Conservation (phyloP, 305 asterid species). For the Fraxinus nigra region DNA sequence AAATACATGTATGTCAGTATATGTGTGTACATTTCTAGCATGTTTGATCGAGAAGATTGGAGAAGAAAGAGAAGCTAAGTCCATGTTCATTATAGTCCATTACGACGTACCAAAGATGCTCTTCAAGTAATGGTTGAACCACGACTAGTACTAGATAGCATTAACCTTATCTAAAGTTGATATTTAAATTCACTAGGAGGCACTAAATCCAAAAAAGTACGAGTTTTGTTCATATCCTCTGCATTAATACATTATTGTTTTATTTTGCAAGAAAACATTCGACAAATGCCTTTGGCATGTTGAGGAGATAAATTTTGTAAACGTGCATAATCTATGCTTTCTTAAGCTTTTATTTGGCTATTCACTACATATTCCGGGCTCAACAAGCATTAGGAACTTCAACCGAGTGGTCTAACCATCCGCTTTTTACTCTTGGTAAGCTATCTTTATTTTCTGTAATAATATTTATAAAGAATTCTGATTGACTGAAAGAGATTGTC, state of each 20-base stretch:
- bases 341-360: neutral
- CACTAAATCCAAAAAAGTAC: neutral
- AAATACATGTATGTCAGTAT: constrained; percentile 17
- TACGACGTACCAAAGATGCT: neutral
- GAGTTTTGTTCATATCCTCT: neutral
- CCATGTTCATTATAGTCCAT: neutral
- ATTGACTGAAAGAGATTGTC: neutral
- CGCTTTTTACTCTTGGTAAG: constrained; percentile 74
- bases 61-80: neutral
- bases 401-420: constrained; percentile 84
- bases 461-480: neutral
- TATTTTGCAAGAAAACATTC: neutral
- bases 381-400: constrained; percentile 92
- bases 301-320: neutral
- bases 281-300: neutral
- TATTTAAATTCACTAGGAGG: neutral
- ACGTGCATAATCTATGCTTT: neutral
- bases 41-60: neutral
- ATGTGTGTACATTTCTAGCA: neutral
- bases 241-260: neutral
- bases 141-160: neutral
- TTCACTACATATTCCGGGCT: constrained; percentile 40
- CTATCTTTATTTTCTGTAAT: neutral
- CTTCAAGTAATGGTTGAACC: neutral
- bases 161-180: neutral